Evolutionary conservation across 768 basidiomycete species (phyloP).

Genomic region (Lyophyllum semitale): DNA sequence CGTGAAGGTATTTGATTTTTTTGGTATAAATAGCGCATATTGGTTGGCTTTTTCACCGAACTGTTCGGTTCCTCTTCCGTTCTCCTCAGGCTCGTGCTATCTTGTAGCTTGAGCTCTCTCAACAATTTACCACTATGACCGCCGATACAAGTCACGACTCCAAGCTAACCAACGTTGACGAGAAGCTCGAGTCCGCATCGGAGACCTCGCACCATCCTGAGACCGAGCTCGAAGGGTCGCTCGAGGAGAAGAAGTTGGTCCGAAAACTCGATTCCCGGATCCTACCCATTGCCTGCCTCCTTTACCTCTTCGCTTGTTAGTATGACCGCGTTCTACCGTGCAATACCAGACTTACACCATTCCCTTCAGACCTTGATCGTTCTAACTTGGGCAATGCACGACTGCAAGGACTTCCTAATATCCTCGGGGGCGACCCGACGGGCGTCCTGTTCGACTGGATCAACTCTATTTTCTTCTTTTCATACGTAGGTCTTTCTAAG

Average conservation of each 20-base stretch:
- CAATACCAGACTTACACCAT: not conserved
- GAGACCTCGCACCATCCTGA: constrained; percentile 18
- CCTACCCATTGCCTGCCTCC: constrained; percentile 69
- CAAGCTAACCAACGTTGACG: constrained; percentile 19
- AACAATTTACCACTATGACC: constrained; percentile 6
- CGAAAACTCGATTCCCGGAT: constrained; percentile 69
- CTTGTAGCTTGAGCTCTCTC: not conserved
- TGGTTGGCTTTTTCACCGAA: not conserved
- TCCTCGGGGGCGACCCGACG: constrained; percentile 66
- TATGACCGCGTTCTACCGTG: constrained; percentile 14
- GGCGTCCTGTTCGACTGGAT: constrained; percentile 78
- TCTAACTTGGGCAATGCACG: constrained; percentile 82
- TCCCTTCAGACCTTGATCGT: constrained; percentile 60
- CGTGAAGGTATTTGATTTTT: constrained; percentile 15
- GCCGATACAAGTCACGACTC: constrained; percentile 10
- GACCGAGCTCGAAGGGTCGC: constrained; percentile 5
- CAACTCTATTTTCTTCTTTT: constrained; percentile 76
- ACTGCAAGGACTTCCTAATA: constrained; percentile 66
- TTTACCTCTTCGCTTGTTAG: constrained; percentile 79
- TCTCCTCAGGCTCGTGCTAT: constrained; percentile 5
- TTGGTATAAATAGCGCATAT: constrained; percentile 9
- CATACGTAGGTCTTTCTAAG: constrained; percentile 54
- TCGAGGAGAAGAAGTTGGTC: constrained; percentile 40
- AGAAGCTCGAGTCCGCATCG: constrained; percentile 31
- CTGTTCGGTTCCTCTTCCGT: constrained; percentile 7